These are phyloP conservation scores for Colletotrichum paranaense DNA, from an alignment of 2,329 filamentous ascomycete genomes.

Conservation along the genomic window DNA sequence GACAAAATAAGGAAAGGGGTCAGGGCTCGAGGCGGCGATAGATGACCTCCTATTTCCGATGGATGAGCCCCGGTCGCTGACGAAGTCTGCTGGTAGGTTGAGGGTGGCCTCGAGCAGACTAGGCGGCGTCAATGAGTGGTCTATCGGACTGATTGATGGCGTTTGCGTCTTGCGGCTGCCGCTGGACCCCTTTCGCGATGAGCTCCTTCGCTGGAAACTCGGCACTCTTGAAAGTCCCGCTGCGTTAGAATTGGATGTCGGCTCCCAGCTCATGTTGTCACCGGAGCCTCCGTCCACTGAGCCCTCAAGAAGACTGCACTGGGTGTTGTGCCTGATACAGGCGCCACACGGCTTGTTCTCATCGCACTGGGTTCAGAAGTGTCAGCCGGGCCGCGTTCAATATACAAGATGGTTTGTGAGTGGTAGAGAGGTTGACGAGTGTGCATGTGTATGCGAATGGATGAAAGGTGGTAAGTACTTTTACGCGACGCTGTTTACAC, in stretches of 20 bases:
- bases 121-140: conserved; percentile 19
- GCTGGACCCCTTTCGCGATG: conserved; percentile 7
- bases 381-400: conserved; percentile 12
- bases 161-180: conserved; percentile 13
- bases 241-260: neutral
- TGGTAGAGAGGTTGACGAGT: neutral
- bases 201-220: conserved; percentile 3
- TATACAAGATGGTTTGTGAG: neutral
- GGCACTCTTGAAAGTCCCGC: neutral
- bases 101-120: conserved; percentile 8
- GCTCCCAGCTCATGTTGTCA: conserved; percentile 14
- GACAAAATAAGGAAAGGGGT: conserved; percentile 38
- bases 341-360: conserved; percentile 50
- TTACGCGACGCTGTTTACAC: conserved; percentile 51
- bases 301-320: conserved; percentile 44
- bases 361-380: conserved; percentile 45
- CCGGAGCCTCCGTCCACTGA: conserved; percentile 23
- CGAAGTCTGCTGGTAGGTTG: conserved; percentile 12
- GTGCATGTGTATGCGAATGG: neutral
- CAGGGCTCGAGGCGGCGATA: conserved; percentile 20
- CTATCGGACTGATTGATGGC: conserved; percentile 18
- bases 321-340: conserved; percentile 48
- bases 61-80: conserved; percentile 14
- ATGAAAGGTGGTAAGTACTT: conserved; percentile 39
- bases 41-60: conserved; percentile 3